phyloP scores from a whole-genome alignment of 2,329 filamentous ascomycete genomes.

The Talaromyces marneffei region DNA sequence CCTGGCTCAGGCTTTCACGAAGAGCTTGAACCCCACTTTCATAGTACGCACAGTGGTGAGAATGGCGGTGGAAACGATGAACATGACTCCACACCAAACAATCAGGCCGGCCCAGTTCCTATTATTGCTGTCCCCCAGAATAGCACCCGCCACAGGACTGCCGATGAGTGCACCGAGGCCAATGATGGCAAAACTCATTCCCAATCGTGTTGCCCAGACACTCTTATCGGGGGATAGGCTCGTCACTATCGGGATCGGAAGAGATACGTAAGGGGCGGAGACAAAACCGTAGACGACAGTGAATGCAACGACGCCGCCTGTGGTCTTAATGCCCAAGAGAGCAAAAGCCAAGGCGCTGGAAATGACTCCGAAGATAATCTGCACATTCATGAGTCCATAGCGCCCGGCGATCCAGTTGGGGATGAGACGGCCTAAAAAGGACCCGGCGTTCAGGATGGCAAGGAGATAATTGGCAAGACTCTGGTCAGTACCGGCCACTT shows the following conservation, averaged over 20 bases:
- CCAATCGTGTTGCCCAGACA: conserved; percentile 50
- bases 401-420: conserved; percentile 27
- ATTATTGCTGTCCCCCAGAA: conserved; percentile 4
- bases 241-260: conserved; percentile 60
- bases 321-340: conserved; percentile 8
- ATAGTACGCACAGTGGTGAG: conserved; percentile 10
- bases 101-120: conserved; percentile 9
- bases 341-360: conserved; percentile 9
- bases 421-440: conserved; percentile 53
- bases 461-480: conserved; percentile 54
- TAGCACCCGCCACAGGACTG: conserved; percentile 49
- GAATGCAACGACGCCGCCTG: conserved; percentile 7
- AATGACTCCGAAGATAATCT: conserved; percentile 9
- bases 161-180: conserved; percentile 50
- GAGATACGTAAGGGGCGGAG: conserved; percentile 12
- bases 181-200: conserved; percentile 51
- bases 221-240: conserved; percentile 49
- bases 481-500: conserved; percentile 37
- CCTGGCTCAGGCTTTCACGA: conserved; percentile 8
- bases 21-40: conserved; percentile 9
- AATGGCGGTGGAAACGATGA: conserved; percentile 9
- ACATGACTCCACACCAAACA: conserved; percentile 12
- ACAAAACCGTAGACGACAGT: conserved; percentile 7
- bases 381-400: conserved; percentile 11
- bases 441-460: conserved; percentile 57